Conservation (phyloP, 352 stramenopile genomes). For the Elongisporangium undulatum region DNA sequence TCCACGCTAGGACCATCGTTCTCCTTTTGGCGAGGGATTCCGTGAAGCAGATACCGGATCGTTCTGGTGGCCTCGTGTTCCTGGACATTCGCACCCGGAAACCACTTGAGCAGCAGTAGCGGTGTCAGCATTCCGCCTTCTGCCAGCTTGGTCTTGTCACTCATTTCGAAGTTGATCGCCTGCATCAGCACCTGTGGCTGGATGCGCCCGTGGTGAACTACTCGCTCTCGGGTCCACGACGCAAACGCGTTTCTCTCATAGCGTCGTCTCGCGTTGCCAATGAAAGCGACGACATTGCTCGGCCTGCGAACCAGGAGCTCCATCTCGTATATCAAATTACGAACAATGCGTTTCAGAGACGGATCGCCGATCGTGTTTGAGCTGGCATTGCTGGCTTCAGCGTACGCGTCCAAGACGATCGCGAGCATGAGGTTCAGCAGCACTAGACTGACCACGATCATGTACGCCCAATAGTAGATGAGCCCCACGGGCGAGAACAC, state of each 20-base stretch:
- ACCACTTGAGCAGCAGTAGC: conserved; percentile 13
- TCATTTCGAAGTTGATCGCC: not conserved
- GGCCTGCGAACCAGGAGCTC: not conserved
- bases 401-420: conserved; percentile 58
- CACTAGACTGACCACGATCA: conserved; percentile 54
- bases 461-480: conserved; percentile 66
- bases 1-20: too few species aligned
- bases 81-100: conserved; percentile 11
- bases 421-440: conserved; percentile 74
- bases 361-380: conserved; percentile 19
- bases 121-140: conserved; percentile 7
- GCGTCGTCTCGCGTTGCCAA: not conserved
- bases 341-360: conserved; percentile 16
- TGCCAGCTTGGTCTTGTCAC: not conserved
- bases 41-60: conserved; percentile 17
- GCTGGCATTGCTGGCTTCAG: conserved; percentile 33
- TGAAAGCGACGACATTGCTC: not conserved
- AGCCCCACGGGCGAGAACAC: conserved; percentile 36
- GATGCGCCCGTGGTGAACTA: conserved; percentile 18
- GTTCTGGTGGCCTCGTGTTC: conserved; percentile 18
- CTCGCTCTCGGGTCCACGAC: conserved; percentile 1
- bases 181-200: conserved; percentile 12
- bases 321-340: conserved; percentile 16
- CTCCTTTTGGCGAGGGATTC: conserved; percentile 1
- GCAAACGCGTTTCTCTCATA: not conserved